Percentiles rank a stretch among this genome's conserved stretches.
Conservation (phyloP, 176 grass and related monocot species). For the Poa annua region DNA sequence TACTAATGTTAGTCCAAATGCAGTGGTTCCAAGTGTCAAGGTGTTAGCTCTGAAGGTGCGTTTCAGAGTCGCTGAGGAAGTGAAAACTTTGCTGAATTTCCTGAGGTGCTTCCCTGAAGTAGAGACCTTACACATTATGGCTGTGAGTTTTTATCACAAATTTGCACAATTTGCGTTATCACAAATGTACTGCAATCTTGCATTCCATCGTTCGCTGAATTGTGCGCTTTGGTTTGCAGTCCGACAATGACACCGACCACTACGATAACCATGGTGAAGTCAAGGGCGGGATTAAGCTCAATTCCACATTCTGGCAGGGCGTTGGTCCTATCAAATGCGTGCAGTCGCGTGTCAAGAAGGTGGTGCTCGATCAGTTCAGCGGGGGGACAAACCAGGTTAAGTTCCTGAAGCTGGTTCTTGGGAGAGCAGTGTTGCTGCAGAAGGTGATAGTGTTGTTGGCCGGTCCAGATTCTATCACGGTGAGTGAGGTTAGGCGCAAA, state of each 20-base stretch:
- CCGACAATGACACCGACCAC: background rate
- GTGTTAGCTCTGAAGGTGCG: too few species aligned
- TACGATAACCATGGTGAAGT: background rate
- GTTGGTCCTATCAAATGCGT: slow-evolving; percentile 21
- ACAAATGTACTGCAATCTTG: background rate
- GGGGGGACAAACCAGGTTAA: background rate
- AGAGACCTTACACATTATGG: too few species aligned
- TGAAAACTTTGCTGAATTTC: too few species aligned
- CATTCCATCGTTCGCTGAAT: background rate
- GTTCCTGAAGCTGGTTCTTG: too few species aligned
- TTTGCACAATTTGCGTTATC: background rate
- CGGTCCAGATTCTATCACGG: too few species aligned
- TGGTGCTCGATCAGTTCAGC: slow-evolving; percentile 31
- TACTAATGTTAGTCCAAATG: too few species aligned
- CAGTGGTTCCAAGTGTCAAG: too few species aligned
- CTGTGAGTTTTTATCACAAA: background rate
- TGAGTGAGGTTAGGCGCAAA: too few species aligned
- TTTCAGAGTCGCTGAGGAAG: too few species aligned
- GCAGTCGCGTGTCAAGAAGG: slow-evolving; percentile 15
- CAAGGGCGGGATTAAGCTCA: background rate
- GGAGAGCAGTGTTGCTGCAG: too few species aligned
- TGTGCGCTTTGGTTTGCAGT: slow-evolving; percentile 12
- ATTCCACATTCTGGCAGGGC: background rate
- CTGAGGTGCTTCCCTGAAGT: too few species aligned
- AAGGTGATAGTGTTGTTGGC: too few species aligned